Base-by-base conservation (phyloP, 306 rosid genomes). In the Lotus japonicus region DNA sequence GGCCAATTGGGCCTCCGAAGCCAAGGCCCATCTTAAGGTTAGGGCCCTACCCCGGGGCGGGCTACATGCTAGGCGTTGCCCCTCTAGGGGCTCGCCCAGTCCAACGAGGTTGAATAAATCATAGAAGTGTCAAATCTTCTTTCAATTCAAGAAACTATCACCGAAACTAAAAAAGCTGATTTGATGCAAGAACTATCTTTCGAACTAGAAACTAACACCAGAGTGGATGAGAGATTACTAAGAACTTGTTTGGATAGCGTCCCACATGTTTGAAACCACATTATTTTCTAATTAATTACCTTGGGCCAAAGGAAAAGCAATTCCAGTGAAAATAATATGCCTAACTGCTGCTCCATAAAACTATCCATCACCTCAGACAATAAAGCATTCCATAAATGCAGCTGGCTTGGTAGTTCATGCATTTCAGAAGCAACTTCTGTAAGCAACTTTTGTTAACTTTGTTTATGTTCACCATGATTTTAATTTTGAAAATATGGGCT, bases 371-470 rank as follows among this genome's bases (percentile, higher is more conserved):
- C 72, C 64, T 68, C 46, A 41, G 61, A 19, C n/a, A 21, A 66
- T 38, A 71, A 80, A 71, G 71, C 75, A 75, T 43, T 36, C 61
- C 64, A 52, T 71, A 71, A 80, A 71, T 75, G 81, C 73, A 58
- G 54, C 80, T 65, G 70, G 51, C 49, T 71, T 66, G 81, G 75
- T 60, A 48, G 72, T 53, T 76, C 72, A 58, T 60, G 51, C 69
- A 60, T 45, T 45, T 66, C 64, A 45, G 56, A 71, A 76, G 44
- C 58, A 35, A 21, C 3, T 21, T 21, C 26, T 3, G 2, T 1
- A 1, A 21, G 26, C 26, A 21, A 21, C 26, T 21, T 21, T 21
- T 21, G 26, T 3, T 21, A n/a, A 1, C 3, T 21, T 21, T 21
- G 26, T 3, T 21, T 21, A 3, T 21, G 3, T 21, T 3, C 26